Base-by-base conservation (phyloP, 371 early-diverging fungal species). In the Lichtheimia ornata region DNA sequence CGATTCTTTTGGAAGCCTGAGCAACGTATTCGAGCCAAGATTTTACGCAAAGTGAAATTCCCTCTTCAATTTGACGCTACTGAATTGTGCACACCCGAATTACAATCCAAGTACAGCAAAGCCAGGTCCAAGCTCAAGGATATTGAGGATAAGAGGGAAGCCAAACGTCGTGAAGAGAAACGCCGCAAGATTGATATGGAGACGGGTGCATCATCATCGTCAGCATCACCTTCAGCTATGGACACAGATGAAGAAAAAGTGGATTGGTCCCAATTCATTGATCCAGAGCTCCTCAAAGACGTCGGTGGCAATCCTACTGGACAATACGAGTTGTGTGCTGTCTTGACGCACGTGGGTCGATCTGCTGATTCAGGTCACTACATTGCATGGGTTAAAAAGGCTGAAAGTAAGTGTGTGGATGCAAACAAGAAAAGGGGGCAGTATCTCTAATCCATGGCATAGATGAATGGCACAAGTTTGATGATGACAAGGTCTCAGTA, bases 1-100 rank as follows among this genome's bases (percentile, higher is more conserved):
- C 88, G 99, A 22, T 97, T 97, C 79, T 97, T 91, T 76, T 98
- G 99, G 99, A 96, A 97, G 65, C 79, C 91, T 0, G 74, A 85
- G 20, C 91, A 92, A 65, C 77, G 83, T 43, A 84, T 93, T n/a
- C 91, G 91, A 52, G 94, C 97, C 45, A 99, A 99, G 77, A 97
- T 99, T 70, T 53, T 73, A 56, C 85, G 90, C 74, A 89, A 89
- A 70, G 97, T 98, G 56, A 92, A 94, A 69, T 97, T 94, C 70
- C 97, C 97, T 4, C 78, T 95, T 41, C 93, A 95, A 30, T 83
- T 97, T 43, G 97, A 98, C 67, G 86, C 91, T 9, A 77, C 89
- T 5, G 88, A 91, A 59, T 87, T 93, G 56, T 94, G 94, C 67
- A 94, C 96, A 11, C 72, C 87, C 2, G 94, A 94, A 64, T 84